Conservation (phyloP, 352 stramenopile species). For the Halophytophthora polymorphica region DNA sequence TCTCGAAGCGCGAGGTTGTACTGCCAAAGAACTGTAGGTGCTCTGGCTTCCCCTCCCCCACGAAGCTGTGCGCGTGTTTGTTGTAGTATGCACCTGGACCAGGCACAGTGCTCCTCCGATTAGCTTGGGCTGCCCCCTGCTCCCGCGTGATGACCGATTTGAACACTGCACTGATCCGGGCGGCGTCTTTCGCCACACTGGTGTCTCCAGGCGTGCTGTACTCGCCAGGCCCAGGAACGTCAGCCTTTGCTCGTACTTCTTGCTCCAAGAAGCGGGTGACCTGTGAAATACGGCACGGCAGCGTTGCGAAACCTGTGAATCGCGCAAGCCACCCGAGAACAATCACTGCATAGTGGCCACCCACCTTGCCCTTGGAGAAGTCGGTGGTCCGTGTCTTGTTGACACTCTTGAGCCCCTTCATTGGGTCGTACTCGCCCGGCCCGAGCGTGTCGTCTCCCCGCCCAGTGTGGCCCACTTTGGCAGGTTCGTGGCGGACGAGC, state of each 20-base stretch:
- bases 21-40: constrained; percentile 83
- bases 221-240: constrained; percentile 57
- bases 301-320: background rate
- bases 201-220: constrained; percentile 36
- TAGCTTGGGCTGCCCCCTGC: constrained; percentile 24
- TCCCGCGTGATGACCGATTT: constrained; percentile 64
- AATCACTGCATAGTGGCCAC: no score
- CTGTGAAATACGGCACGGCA: background rate
- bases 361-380: constrained; percentile 69
- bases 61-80: constrained; percentile 39
- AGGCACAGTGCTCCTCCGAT: constrained; percentile 40
- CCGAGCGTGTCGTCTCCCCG: constrained; percentile 56
- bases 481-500: constrained; percentile 64
- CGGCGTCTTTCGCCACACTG: constrained; percentile 35
- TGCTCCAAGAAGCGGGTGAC: constrained; percentile 59
- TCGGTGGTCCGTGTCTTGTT: constrained; percentile 60
- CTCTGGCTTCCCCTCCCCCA: constrained; percentile 46
- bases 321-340: background rate
- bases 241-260: constrained; percentile 52
- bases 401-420: constrained; percentile 64
- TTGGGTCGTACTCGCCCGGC: constrained; percentile 70
- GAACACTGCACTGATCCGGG: constrained; percentile 62
- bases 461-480: constrained; percentile 48
- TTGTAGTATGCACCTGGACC: constrained; percentile 63
- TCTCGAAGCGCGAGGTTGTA: constrained; percentile 64